Evolutionary conservation across 495 filamentous ascomycete genomes (phyloP).

Genomic region (Penicillium salamii): DNA sequence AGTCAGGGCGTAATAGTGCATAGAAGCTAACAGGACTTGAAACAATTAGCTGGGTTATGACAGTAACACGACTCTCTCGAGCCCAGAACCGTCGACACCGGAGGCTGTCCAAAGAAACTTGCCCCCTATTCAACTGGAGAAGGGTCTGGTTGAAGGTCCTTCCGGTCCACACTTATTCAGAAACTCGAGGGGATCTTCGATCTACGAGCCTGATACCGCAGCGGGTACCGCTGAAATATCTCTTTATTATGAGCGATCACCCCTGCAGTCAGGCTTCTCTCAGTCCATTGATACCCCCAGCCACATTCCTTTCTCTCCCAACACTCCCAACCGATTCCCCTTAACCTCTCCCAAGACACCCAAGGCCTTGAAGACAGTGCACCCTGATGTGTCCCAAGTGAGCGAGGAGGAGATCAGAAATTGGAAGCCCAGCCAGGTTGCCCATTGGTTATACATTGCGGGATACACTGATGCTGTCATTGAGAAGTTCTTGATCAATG

Average conservation of each 20-base stretch:
- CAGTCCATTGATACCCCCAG: neutral
- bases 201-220: slow-evolving; percentile 35
- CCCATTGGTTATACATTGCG: slow-evolving; percentile 69
- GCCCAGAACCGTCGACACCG: slow-evolving; percentile 13
- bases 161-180: slow-evolving; percentile 88
- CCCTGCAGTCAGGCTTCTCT: slow-evolving; percentile 31
- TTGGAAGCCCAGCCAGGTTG: slow-evolving; percentile 57
- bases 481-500: slow-evolving; percentile 83
- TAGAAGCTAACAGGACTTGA: neutral
- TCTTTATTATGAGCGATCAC: slow-evolving; percentile 66
- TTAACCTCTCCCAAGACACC: neutral
- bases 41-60: slow-evolving; percentile 13
- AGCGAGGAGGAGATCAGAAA: slow-evolving; percentile 14
- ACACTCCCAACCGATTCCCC: slow-evolving; percentile 3
- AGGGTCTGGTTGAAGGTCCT: slow-evolving; percentile 54
- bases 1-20: neutral
- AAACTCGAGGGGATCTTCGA: slow-evolving; percentile 26
- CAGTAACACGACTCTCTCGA: slow-evolving; percentile 17
- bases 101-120: slow-evolving; percentile 4
- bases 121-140: slow-evolving; percentile 48
- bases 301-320: neutral
- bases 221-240: slow-evolving; percentile 55
- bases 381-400: slow-evolving; percentile 17
- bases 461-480: slow-evolving; percentile 70
- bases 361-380: slow-evolving; percentile 5